A percentile compares a stretch with the other conserved stretches of the same genome.
phyloP scores from a whole-genome alignment of 108 stramenopile species.

The Craspedostauros australis region DNA sequence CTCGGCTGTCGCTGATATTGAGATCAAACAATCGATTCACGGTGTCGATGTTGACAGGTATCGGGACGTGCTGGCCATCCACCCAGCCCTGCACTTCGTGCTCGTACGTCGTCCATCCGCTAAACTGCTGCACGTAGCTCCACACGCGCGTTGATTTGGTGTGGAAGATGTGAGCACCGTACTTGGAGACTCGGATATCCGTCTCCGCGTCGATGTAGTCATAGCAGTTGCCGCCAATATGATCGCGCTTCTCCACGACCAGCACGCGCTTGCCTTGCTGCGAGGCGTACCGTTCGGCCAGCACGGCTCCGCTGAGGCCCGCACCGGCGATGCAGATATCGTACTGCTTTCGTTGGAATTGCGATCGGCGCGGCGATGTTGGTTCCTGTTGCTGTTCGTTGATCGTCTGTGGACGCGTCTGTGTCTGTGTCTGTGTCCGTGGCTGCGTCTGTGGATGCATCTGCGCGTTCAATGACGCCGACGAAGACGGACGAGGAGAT shows the following conservation, averaged over 20 bases:
- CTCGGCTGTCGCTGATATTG: constrained; percentile 40
- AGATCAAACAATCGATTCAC: constrained; percentile 72
- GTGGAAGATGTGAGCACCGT: constrained; percentile 75
- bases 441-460: too few species aligned
- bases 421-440: too few species aligned
- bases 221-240: constrained; percentile 83
- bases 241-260: constrained; percentile 62
- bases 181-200: constrained; percentile 47
- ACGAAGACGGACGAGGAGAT: too few species aligned
- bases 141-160: constrained; percentile 62
- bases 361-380: too few species aligned
- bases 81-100: constrained; percentile 62
- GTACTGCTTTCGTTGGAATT: too few species aligned
- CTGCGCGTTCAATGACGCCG: too few species aligned
- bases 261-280: constrained; percentile 41
- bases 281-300: constrained; percentile 70
- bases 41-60: constrained; percentile 81
- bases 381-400: too few species aligned
- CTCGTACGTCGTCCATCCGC: constrained; percentile 67
- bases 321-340: constrained; percentile 76
- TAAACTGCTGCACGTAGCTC: constrained; percentile 57
- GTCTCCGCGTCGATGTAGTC: constrained; percentile 67
- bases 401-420: too few species aligned
- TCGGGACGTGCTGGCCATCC: constrained; percentile 60
- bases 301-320: constrained; percentile 64